phyloP scores from a whole-genome alignment of 371 early-diverging fungal species.

The Mucor piriformis region DNA sequence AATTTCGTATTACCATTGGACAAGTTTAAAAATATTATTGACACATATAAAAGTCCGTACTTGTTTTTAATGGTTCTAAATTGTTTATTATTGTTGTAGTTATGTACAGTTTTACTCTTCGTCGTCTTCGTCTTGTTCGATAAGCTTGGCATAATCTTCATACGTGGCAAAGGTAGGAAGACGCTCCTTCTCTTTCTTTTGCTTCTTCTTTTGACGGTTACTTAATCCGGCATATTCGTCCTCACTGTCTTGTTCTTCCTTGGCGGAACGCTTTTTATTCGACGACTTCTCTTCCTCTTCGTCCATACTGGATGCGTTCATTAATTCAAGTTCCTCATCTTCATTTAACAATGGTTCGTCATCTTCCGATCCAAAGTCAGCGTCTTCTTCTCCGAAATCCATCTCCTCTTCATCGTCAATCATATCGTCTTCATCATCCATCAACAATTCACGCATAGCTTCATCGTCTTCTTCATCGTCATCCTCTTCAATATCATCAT shows the following conservation, averaged over 20 bases:
- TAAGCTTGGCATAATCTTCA: conserved; percentile 70
- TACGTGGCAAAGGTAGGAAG: conserved; percentile 74
- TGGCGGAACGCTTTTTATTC: conserved; percentile 32
- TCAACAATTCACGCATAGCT: conserved; percentile 45
- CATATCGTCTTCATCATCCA: conserved; percentile 50
- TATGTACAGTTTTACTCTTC: conserved; percentile 11
- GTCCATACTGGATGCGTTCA: conserved; percentile 26
- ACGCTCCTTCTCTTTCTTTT: conserved; percentile 52
- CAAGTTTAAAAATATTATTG: conserved; percentile 6
- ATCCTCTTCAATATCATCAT: conserved; percentile 47
- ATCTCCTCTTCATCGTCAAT: conserved; percentile 27
- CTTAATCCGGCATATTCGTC: conserved; percentile 22
- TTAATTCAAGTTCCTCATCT: conserved; percentile 42
- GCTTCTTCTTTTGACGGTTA: conserved; percentile 50
- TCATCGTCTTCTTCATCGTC: conserved; percentile 63
- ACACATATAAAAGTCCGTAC: background rate
- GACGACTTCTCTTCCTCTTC: conserved; percentile 43
- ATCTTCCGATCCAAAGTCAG: conserved; percentile 24
- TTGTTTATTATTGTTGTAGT: background rate
- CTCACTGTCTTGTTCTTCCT: conserved; percentile 21
- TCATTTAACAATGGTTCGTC: conserved; percentile 60
- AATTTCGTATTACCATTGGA: conserved; percentile 8
- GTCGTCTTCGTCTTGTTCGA: conserved; percentile 30
- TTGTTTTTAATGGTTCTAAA: background rate
- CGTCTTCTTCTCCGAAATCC: conserved; percentile 38